Evolutionary conservation across 2,329 filamentous ascomycete species (phyloP).

Genomic region (Phialemonium atrogriseum): DNA sequence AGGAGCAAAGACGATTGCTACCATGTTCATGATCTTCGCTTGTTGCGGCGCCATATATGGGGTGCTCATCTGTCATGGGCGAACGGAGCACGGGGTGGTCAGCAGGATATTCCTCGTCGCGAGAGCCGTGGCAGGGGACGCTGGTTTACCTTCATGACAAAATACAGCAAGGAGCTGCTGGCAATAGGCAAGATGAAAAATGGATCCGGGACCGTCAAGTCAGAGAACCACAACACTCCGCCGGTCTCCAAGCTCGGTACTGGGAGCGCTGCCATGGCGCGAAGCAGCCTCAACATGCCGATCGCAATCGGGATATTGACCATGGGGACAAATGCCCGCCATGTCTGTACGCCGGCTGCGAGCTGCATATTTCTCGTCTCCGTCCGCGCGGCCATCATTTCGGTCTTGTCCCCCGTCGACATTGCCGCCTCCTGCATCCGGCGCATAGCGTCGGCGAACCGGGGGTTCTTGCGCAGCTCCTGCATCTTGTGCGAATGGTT

Average conservation of each 20-base stretch:
- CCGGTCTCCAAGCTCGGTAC: slow-evolving; percentile 70
- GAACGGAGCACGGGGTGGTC: neutral
- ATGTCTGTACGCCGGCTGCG: slow-evolving; percentile 43
- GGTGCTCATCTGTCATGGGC: slow-evolving; percentile 18
- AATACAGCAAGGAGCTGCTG: slow-evolving; percentile 47
- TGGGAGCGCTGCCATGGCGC: slow-evolving; percentile 66
- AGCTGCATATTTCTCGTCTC: slow-evolving; percentile 44
- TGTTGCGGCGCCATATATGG: slow-evolving; percentile 23
- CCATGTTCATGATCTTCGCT: slow-evolving; percentile 18
- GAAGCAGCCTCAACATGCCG: slow-evolving; percentile 71
- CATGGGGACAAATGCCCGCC: slow-evolving; percentile 45
- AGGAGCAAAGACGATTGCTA: slow-evolving; percentile 26
- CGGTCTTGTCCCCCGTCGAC: slow-evolving; percentile 35
- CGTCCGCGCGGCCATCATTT: slow-evolving; percentile 33
- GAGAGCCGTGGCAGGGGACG: neutral
- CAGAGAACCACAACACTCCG: slow-evolving; percentile 67
- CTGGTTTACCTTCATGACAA: slow-evolving; percentile 47
- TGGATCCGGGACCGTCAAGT: slow-evolving; percentile 71
- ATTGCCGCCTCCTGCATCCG: slow-evolving; percentile 37
- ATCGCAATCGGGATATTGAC: slow-evolving; percentile 61
- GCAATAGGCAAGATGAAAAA: slow-evolving; percentile 63
- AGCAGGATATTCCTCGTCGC: neutral
- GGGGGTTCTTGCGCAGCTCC: slow-evolving; percentile 44
- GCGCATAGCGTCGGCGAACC: slow-evolving; percentile 41
- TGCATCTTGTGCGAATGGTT: slow-evolving; percentile 56